Conservation (phyloP, 148 eudicot species). For the Mesembryanthemum crystallinum region DNA sequence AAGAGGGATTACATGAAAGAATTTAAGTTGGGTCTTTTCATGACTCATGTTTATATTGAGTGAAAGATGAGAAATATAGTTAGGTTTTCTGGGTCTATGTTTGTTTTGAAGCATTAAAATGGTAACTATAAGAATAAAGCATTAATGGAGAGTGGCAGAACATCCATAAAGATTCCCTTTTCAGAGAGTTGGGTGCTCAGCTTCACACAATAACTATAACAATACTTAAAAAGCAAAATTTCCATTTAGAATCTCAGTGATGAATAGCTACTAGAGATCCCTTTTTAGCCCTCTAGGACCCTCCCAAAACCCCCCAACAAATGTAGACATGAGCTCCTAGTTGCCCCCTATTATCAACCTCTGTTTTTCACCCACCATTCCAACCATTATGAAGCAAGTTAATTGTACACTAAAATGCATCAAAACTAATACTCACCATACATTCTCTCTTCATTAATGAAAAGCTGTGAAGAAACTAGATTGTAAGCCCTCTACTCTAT, state of each 20-base stretch:
- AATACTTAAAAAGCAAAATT: constrained; percentile 4
- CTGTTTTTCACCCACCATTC: too few species aligned
- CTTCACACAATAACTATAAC: constrained; percentile 7
- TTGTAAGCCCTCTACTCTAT: too few species aligned
- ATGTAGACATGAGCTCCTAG: constrained; percentile 9
- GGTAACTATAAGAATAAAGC: constrained; percentile 29
- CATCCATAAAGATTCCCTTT: constrained; percentile 26
- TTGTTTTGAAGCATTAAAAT: constrained; percentile 26
- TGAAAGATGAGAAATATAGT: neutral
- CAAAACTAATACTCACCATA: too few species aligned
- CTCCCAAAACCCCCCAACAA: too few species aligned
- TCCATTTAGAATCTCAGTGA: constrained; percentile 11
- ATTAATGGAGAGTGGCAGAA: constrained; percentile 26
- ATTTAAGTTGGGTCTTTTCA: constrained; percentile 17
- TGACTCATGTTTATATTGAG: neutral
- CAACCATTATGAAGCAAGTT: too few species aligned
- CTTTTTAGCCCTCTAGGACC: constrained; percentile 4
- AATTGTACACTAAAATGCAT: too few species aligned
- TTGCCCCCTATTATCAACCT: neutral
- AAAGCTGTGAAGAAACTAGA: too few species aligned
- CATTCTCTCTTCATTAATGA: too few species aligned
- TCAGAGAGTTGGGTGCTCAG: constrained; percentile 10
- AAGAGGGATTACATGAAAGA: too few species aligned
- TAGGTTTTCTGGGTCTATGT: neutral
- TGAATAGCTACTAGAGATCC: constrained; percentile 9